These are phyloP conservation scores for Protomyces macrosporus DNA, from an alignment of 1,139 yeast species.

Conservation along the genomic window DNA sequence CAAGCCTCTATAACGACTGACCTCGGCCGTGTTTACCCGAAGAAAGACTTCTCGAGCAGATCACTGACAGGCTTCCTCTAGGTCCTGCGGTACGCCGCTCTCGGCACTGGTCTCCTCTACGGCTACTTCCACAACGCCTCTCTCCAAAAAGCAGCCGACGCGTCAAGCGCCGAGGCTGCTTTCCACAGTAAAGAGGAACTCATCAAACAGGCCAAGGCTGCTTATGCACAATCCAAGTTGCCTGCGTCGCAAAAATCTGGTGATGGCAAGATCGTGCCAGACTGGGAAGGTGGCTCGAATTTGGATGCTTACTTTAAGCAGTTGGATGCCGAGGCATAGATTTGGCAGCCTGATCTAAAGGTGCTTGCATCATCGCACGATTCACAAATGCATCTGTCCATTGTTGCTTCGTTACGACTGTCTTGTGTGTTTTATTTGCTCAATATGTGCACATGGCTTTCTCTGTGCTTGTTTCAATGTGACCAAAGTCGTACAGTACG, in stretches of 20 bases:
- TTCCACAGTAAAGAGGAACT: conserved; percentile 95
- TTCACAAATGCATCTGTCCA: no score
- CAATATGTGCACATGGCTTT: neutral
- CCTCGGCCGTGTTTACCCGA: no score
- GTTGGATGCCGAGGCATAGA: conserved; percentile 18
- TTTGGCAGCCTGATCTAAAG: neutral
- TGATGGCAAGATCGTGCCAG: conserved; percentile 24
- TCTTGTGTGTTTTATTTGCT: no score
- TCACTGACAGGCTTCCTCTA: conserved; percentile 35
- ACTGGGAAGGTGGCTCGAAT: conserved; percentile 13
- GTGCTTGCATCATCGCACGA: neutral
- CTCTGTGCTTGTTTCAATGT: neutral
- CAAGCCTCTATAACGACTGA: no score
- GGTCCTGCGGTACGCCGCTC: conserved; percentile 88
- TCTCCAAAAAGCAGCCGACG: conserved; percentile 56
- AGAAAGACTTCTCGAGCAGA: no score
- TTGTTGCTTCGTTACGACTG: no score
- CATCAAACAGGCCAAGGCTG: conserved; percentile 69
- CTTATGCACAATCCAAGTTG: conserved; percentile 59
- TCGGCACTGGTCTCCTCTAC: conserved; percentile 82
- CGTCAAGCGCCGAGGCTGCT: conserved; percentile 57
- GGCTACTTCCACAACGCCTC: conserved; percentile 82
- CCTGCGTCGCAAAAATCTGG: conserved; percentile 43
- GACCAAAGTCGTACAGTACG: conserved; percentile 64
- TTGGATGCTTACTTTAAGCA: conserved; percentile 23